These are phyloP conservation scores for Malassezia sympodialis DNA, from an alignment of 1,284 basidiomycete genomes.

Conservation along the genomic window DNA sequence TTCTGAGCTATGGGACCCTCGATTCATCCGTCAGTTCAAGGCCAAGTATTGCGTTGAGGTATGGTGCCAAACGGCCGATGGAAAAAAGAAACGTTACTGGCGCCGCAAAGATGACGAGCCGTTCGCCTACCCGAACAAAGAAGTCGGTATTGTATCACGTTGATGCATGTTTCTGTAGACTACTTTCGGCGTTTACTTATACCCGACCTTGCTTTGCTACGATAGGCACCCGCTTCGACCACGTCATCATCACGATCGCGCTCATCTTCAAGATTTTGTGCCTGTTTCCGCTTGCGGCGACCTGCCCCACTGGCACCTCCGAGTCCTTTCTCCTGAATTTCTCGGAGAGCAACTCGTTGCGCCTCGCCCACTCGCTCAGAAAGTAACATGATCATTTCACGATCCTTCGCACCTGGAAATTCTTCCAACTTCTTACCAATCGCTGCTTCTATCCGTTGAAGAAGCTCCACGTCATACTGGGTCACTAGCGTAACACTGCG, in stretches of 20 bases:
- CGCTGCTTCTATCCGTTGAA: constrained; percentile 73
- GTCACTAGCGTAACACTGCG: constrained; percentile 93
- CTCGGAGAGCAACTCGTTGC: constrained; percentile 66
- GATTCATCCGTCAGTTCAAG: constrained; percentile 90
- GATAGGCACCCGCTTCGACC: constrained; percentile 24
- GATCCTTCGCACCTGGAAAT: constrained; percentile 66
- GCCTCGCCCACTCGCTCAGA: constrained; percentile 86
- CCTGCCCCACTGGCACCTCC: constrained; percentile 36
- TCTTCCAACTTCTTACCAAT: constrained; percentile 84
- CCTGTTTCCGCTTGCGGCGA: constrained; percentile 32
- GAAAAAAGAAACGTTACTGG: constrained; percentile 59
- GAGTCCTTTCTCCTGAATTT: constrained; percentile 50
- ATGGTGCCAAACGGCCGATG: constrained; percentile 59
- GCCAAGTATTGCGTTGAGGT: constrained; percentile 71
- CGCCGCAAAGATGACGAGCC: constrained; percentile 42
- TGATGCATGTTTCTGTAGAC: background rate
- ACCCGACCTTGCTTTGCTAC: constrained; percentile 11
- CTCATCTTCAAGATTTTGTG: constrained; percentile 26
- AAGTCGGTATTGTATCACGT: constrained; percentile 20
- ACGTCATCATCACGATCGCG: constrained; percentile 46
- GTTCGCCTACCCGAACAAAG: constrained; percentile 47
- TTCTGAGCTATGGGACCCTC: constrained; percentile 92
- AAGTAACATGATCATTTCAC: constrained; percentile 78
- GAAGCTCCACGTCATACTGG: constrained; percentile 93
- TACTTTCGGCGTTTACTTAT: constrained; percentile 4